Conservation (phyloP, 2,329 filamentous ascomycete genomes). For the Pseudonectria foliicola region DNA sequence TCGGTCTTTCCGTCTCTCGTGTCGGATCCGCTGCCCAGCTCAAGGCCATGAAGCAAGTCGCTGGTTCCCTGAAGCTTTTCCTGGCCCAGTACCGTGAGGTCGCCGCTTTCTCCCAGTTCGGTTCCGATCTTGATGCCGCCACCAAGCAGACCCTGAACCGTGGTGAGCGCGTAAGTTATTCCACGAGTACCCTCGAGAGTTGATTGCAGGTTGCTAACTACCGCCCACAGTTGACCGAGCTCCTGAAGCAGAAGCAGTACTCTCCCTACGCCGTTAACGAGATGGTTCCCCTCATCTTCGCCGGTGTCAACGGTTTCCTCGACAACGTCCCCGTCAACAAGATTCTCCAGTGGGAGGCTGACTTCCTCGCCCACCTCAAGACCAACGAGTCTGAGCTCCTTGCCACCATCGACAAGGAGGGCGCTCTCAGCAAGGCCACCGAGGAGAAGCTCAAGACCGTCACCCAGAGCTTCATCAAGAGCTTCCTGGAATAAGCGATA, state of each 20-base stretch:
- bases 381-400: constrained; percentile 82
- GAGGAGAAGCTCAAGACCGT: constrained; percentile 77
- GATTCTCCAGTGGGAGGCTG: constrained; percentile 88
- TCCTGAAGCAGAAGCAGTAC: constrained; percentile 99
- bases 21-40: constrained; percentile 99
- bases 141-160: constrained; percentile 98
- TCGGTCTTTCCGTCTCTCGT: constrained; percentile 99
- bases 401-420: constrained; percentile 88
- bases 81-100: constrained; percentile 99
- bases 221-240: constrained; percentile 67
- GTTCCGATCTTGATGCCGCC: constrained; percentile 96
- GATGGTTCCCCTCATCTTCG: constrained; percentile 99
- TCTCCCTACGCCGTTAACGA: constrained; percentile 97
- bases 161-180: constrained; percentile 82
- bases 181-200: not conserved
- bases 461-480: constrained; percentile 81
- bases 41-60: constrained; percentile 99
- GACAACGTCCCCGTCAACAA: constrained; percentile 83
- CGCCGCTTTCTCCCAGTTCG: constrained; percentile 98
- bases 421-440: constrained; percentile 88
- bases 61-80: constrained; percentile 99
- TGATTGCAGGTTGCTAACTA: constrained; percentile 16
- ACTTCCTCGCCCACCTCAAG: constrained; percentile 89
- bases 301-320: constrained; percentile 96
- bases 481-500: constrained; percentile 59